Evolutionary conservation across 1,284 basidiomycete genomes (phyloP).

Genomic region (Amylostereum areolatum): DNA sequence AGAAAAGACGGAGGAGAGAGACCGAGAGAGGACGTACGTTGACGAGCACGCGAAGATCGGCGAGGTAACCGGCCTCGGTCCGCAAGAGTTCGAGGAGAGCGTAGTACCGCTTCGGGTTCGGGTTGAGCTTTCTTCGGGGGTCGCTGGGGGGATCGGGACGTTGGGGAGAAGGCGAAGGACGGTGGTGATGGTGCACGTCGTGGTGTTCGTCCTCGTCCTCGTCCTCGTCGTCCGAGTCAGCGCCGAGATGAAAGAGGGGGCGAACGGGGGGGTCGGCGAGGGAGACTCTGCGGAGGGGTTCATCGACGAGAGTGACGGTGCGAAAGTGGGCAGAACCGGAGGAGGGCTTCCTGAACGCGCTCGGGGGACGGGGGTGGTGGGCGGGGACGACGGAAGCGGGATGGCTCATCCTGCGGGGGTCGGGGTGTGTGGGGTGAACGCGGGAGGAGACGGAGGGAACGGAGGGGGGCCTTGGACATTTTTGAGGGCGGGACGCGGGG

Average conservation of each 20-base stretch:
- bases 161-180: not conserved
- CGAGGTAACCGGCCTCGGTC: slow-evolving; percentile 78
- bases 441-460: too few species aligned
- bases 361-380: too few species aligned
- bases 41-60: slow-evolving; percentile 72
- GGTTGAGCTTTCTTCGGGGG: not conserved
- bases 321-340: too few species aligned
- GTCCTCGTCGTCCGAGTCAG: slow-evolving; percentile 6
- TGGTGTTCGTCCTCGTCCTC: not conserved
- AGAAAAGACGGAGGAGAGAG: not conserved
- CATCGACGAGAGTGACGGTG: too few species aligned
- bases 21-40: slow-evolving; percentile 39
- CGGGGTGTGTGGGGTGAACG: too few species aligned
- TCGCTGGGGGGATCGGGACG: not conserved
- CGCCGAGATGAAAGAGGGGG: slow-evolving; percentile 3
- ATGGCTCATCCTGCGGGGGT: too few species aligned
- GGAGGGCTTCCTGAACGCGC: too few species aligned
- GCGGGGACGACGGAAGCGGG: too few species aligned
- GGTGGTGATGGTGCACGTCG: not conserved
- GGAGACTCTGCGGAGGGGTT: too few species aligned
- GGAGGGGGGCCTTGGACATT: too few species aligned
- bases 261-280: not conserved
- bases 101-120: slow-evolving; percentile 46
- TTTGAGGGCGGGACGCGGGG: too few species aligned
- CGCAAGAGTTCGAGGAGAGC: slow-evolving; percentile 75